phyloP scores from a whole-genome alignment of 2,329 filamentous ascomycete species.

The Hymenoscyphus repandus region DNA sequence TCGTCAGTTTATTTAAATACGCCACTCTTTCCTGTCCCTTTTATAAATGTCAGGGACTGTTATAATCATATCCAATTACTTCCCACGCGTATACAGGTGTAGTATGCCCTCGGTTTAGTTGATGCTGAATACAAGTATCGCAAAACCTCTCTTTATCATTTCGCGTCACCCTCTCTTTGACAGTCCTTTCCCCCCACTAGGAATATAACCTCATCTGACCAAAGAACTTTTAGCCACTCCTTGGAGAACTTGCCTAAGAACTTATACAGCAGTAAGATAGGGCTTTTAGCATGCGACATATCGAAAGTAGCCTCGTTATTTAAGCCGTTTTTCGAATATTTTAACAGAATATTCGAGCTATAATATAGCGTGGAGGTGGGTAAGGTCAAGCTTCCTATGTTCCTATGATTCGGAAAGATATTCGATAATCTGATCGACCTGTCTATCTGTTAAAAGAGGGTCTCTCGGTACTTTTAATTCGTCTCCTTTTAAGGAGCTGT shows the following conservation, averaged over 20 bases:
- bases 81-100: not conserved
- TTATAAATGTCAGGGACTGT: not conserved
- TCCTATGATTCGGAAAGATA: not conserved
- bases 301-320: too few relatives aligned
- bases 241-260: too few relatives aligned
- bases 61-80: not conserved
- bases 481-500: not conserved
- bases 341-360: too few relatives aligned
- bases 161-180: too few relatives aligned
- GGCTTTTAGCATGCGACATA: too few relatives aligned
- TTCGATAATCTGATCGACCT: slow-evolving; percentile 2
- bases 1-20: not conserved
- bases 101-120: too few relatives aligned
- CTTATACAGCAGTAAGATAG: too few relatives aligned
- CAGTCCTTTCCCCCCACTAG: too few relatives aligned
- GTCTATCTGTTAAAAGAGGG: not conserved
- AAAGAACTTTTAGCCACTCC: not conserved
- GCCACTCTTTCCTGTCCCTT: not conserved
- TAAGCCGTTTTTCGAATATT: too few relatives aligned
- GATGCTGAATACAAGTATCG: not conserved
- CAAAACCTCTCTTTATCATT: not conserved
- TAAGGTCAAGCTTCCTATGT: not conserved
- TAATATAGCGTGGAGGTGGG: too few relatives aligned
- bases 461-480: not conserved
- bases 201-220: not conserved